Conservation (phyloP, 148 eudicot genomes). For the Camellia granthamiana region DNA sequence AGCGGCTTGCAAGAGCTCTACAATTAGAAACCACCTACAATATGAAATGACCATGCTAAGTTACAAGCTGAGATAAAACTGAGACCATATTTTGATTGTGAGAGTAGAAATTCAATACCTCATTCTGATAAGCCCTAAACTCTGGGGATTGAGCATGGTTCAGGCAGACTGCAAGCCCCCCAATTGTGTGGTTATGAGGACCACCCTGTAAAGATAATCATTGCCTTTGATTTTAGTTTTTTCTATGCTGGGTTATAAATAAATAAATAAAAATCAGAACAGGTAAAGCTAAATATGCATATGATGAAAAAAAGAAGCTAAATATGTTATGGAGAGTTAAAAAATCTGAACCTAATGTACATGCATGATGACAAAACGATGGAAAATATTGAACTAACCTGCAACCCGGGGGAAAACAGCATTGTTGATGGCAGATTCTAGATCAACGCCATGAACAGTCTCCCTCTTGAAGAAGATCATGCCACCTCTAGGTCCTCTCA, state of each 20-base stretch:
- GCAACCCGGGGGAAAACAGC: conserved; percentile 93
- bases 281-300: not conserved
- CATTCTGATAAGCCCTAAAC: conserved; percentile 69
- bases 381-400: conserved; percentile 37
- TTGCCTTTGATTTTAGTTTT: not conserved
- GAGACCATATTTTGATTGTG: not conserved
- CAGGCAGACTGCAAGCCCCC: conserved; percentile 82
- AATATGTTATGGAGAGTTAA: not conserved
- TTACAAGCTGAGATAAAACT: not conserved
- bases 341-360: not conserved
- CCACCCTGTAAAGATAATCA: conserved; percentile 62
- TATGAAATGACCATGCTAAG: conserved; percentile 7
- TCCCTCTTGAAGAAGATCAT: conserved; percentile 92
- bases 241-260: not conserved
- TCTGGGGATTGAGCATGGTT: conserved; percentile 79
- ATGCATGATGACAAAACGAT: not conserved
- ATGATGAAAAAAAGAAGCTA: not conserved
- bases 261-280: not conserved
- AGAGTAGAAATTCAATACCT: conserved; percentile 33
- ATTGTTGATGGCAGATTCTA: conserved; percentile 83
- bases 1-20: conserved; percentile 66
- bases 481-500: conserved; percentile 96
- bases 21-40: conserved; percentile 75
- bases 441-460: conserved; percentile 68
- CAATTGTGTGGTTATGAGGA: conserved; percentile 96